phyloP scores from a whole-genome alignment of 805 yeast genomes.

The Lachancea waltii region DNA sequence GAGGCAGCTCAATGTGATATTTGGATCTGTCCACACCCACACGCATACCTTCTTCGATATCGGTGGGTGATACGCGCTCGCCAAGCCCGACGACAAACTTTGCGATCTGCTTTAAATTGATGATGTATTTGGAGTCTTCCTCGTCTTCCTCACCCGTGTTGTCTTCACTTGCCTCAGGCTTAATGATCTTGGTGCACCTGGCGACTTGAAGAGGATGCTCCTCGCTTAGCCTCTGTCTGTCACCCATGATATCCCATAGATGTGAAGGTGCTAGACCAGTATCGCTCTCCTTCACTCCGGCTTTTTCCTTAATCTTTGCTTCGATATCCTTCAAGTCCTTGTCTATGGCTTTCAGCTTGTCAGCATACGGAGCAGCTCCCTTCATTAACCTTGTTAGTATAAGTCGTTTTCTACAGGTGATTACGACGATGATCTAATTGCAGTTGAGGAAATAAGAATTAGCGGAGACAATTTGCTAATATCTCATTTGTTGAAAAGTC shows the following conservation, averaged over 20 bases:
- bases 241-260: conserved; percentile 96
- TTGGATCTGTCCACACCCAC: conserved; percentile 98
- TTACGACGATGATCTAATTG: no score
- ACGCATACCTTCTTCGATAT: conserved; percentile 98
- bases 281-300: conserved; percentile 91
- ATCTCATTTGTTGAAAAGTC: no score
- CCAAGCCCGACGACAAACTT: conserved; percentile 96
- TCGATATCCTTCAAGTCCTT: conserved; percentile 82
- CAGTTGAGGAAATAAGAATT: no score
- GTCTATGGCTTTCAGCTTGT: conserved; percentile 72
- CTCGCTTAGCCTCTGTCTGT: conserved; percentile 83
- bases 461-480: no score
- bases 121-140: conserved; percentile 86
- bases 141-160: conserved; percentile 50
- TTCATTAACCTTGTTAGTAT: conserved; percentile 13
- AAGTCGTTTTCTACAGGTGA: background rate
- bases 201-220: conserved; percentile 98
- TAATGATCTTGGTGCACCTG: conserved; percentile 94
- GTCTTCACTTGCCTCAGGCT: conserved; percentile 27
- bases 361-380: conserved; percentile 95
- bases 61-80: conserved; percentile 95
- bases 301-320: conserved; percentile 83
- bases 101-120: conserved; percentile 96
- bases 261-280: conserved; percentile 98
- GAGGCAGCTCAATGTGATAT: conserved; percentile 92